phyloP scores from a whole-genome alignment of 805 yeast genomes.

The Starmerella khaoyaiensis region DNA sequence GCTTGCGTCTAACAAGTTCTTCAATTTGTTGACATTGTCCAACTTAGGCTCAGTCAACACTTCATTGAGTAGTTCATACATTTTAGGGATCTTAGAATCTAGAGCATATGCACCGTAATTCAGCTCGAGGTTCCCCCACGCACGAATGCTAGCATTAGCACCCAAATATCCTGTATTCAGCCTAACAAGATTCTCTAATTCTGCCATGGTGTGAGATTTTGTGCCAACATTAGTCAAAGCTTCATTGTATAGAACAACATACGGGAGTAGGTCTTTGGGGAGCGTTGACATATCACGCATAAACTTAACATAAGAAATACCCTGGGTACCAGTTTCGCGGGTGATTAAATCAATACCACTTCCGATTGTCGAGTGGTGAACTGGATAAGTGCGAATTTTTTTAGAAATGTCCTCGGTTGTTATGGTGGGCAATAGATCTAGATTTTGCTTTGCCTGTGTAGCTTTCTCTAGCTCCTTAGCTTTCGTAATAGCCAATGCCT shows the following conservation, averaged over 20 bases:
- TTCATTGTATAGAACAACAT: conserved; percentile 61
- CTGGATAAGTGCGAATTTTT: conserved; percentile 33
- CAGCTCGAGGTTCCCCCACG: conserved; percentile 17
- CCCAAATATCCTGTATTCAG: conserved; percentile 73
- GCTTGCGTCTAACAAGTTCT: conserved; percentile 56
- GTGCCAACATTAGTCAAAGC: conserved; percentile 88
- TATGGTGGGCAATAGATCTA: conserved; percentile 69
- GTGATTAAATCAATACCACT: conserved; percentile 19
- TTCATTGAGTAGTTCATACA: conserved; percentile 56
- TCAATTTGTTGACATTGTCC: conserved; percentile 50
- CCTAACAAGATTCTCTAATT: conserved; percentile 73
- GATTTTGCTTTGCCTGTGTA: conserved; percentile 59
- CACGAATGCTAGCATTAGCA: conserved; percentile 30
- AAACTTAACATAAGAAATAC: conserved; percentile 65
- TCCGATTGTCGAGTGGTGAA: conserved; percentile 9
- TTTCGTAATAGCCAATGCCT: conserved; percentile 42
- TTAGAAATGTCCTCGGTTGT: conserved; percentile 59
- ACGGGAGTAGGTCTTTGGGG: conserved; percentile 52
- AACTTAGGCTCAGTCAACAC: conserved; percentile 60
- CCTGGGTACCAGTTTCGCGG: conserved; percentile 33
- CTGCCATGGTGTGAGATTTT: conserved; percentile 46
- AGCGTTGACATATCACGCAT: conserved; percentile 45
- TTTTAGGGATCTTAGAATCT: conserved; percentile 44
- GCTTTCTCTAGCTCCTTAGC: conserved; percentile 47
- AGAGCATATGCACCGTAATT: conserved; percentile 28